A percentile compares a stretch with the other conserved stretches of the same genome.
Evolutionary conservation across 1,284 basidiomycete genomes (phyloP).

Genomic region (Trichosporon coremiiforme): DNA sequence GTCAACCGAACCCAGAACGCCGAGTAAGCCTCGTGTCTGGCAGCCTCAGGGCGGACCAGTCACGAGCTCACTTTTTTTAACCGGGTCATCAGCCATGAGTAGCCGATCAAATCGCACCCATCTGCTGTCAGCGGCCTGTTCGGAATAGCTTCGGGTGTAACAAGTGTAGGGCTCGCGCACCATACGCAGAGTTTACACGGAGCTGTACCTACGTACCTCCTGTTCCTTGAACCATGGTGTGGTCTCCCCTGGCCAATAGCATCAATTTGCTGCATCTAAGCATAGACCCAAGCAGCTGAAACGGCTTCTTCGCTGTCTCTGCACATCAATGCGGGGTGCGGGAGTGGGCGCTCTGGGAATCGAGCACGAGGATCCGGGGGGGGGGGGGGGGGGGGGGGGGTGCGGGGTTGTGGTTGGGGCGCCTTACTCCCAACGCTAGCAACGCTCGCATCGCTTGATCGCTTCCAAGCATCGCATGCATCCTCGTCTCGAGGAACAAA

Average conservation of each 20-base stretch:
- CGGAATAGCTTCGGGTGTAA: background rate
- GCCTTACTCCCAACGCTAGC: background rate
- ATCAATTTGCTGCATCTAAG: background rate
- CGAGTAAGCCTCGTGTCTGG: background rate
- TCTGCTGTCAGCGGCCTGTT: background rate
- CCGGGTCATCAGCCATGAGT: background rate
- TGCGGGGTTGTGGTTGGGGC: conserved; percentile 3
- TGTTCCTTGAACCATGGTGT: background rate
- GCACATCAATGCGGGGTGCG: conserved; percentile 6
- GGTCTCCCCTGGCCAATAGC: background rate
- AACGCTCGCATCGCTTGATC: background rate
- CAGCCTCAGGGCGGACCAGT: background rate
- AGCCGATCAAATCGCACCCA: conserved; percentile 4
- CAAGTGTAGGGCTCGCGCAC: no score
- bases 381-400: background rate
- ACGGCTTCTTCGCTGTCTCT: background rate
- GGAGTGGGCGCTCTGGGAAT: background rate
- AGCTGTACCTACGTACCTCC: background rate
- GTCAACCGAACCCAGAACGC: background rate
- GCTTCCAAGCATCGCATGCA: background rate
- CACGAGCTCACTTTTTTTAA: conserved; percentile 9
- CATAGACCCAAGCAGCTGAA: background rate
- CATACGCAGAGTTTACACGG: background rate
- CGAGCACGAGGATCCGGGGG: background rate
- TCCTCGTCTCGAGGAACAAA: background rate